A percentile compares a stretch with the other conserved stretches of the same genome.
Conservation (phyloP, 345 rosid genomes). For the Anastatica hierochuntica region DNA sequence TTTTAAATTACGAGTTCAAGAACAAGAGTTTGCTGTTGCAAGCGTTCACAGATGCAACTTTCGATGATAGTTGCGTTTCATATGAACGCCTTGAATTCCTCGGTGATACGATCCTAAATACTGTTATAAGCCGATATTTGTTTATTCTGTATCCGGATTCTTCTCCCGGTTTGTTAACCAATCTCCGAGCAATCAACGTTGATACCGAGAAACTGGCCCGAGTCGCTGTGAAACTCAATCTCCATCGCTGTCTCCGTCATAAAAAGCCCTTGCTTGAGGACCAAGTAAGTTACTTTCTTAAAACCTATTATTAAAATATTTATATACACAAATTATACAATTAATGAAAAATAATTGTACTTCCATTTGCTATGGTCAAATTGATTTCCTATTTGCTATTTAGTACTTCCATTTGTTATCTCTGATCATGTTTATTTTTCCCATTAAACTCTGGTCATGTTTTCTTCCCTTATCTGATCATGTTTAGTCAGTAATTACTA, state of each 20-base stretch:
- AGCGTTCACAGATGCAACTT: constrained; percentile 47
- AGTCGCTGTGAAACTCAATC: constrained; percentile 38
- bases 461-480: too few species aligned
- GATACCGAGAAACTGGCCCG: constrained; percentile 63
- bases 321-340: too few species aligned
- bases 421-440: too few species aligned
- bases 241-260: constrained; percentile 47
- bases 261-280: constrained; percentile 42
- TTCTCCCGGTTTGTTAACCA: constrained; percentile 41
- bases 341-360: too few species aligned
- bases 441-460: too few species aligned
- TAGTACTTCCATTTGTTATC: too few species aligned
- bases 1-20: constrained; percentile 37
- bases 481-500: too few species aligned
- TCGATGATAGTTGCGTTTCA: constrained; percentile 8
- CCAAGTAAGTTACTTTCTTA: constrained; percentile 34
- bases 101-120: constrained; percentile 47
- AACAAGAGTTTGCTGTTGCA: constrained; percentile 33
- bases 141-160: constrained; percentile 31
- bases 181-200: constrained; percentile 59
- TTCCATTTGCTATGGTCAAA: too few species aligned
- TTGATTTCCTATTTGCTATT: too few species aligned
- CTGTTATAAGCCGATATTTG: constrained; percentile 27
- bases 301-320: neutral
- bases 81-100: constrained; percentile 45